Evolutionary conservation across 345 rosid species (phyloP).

Genomic region (Cardamine resedifolia): DNA sequence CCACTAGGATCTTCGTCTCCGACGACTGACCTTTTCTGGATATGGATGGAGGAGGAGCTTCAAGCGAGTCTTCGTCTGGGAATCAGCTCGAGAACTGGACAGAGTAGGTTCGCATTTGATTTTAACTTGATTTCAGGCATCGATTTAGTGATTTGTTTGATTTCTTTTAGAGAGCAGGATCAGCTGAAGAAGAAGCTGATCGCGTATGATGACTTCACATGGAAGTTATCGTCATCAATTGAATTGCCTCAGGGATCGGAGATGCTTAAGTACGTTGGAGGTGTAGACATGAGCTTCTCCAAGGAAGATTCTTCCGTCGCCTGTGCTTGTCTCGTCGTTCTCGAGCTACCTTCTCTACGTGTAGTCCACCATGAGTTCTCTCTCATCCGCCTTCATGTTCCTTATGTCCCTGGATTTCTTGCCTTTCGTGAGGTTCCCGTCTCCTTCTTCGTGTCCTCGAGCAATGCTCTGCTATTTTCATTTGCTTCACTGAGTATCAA

Average conservation of each 20-base stretch:
- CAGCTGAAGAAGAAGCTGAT: slow-evolving; percentile 61
- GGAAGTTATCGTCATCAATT: slow-evolving; percentile 44
- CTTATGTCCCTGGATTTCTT: slow-evolving; percentile 83
- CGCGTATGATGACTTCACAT: slow-evolving; percentile 56
- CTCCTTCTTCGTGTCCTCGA: neutral
- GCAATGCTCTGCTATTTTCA: slow-evolving; percentile 3
- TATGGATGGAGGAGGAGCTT: slow-evolving; percentile 26
- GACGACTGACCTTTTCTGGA: neutral
- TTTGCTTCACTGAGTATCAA: slow-evolving; percentile 14
- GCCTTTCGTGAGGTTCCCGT: slow-evolving; percentile 77
- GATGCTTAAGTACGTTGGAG: slow-evolving; percentile 72
- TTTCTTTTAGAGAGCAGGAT: slow-evolving; percentile 52
- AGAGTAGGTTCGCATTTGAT: slow-evolving; percentile 30
- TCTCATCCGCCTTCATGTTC: slow-evolving; percentile 50
- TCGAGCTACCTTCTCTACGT: slow-evolving; percentile 50
- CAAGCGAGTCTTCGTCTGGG: slow-evolving; percentile 17
- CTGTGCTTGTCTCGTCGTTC: slow-evolving; percentile 71
- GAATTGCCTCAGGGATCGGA: slow-evolving; percentile 24
- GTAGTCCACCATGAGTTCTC: slow-evolving; percentile 57
- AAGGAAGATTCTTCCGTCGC: slow-evolving; percentile 70
- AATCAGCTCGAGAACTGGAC: slow-evolving; percentile 34
- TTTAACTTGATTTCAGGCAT: neutral
- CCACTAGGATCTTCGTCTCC: slow-evolving; percentile 3
- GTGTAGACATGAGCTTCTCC: slow-evolving; percentile 84
- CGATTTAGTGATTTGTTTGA: neutral